A percentile compares a stretch with the other conserved stretches of the same genome.
phyloP scores from a whole-genome alignment of 345 rosid genomes.

The Aquilaria malaccensis region DNA sequence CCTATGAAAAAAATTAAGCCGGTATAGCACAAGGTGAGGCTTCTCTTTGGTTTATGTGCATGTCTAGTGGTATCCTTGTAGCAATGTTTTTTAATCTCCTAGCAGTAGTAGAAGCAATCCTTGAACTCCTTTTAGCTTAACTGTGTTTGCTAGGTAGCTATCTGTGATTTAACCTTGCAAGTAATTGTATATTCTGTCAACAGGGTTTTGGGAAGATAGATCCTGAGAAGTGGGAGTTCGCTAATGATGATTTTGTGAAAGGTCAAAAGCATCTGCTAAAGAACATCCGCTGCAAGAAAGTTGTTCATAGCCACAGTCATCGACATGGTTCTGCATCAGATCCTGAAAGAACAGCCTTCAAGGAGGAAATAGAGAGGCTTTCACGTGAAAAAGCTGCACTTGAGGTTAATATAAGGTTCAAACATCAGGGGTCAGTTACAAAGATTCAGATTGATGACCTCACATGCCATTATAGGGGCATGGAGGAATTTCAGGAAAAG shows the following conservation, averaged over 20 bases:
- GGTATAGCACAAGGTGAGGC: too few relatives aligned
- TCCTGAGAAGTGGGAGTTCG: slow-evolving; percentile 91
- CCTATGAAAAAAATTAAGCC: too few relatives aligned
- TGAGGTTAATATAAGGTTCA: slow-evolving; percentile 46
- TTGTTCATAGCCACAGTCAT: slow-evolving; percentile 86
- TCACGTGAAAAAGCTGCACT: slow-evolving; percentile 59
- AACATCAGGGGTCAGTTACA: slow-evolving; percentile 48
- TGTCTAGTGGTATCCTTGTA: too few relatives aligned
- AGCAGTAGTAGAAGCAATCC: too few relatives aligned
- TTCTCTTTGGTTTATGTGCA: too few relatives aligned
- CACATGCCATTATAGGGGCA: slow-evolving; percentile 33
- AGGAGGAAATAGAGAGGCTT: slow-evolving; percentile 67
- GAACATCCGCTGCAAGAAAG: slow-evolving; percentile 81
- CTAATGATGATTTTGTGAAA: slow-evolving; percentile 77
- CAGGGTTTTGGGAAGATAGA: slow-evolving; percentile 96
- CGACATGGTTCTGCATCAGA: slow-evolving; percentile 46
- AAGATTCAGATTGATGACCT: slow-evolving; percentile 60
- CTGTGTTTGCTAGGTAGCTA: too few relatives aligned
- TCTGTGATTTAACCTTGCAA: not conserved
- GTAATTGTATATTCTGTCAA: slow-evolving; percentile 10
- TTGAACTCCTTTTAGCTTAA: too few relatives aligned
- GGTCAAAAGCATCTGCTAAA: slow-evolving; percentile 88
- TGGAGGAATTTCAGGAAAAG: slow-evolving; percentile 68
- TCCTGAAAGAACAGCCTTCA: slow-evolving; percentile 63
- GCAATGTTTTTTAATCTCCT: too few relatives aligned